These are phyloP conservation scores for Wickerhamiella kurtzmanii DNA, from an alignment of 805 yeast genomes.

Conservation along the genomic window DNA sequence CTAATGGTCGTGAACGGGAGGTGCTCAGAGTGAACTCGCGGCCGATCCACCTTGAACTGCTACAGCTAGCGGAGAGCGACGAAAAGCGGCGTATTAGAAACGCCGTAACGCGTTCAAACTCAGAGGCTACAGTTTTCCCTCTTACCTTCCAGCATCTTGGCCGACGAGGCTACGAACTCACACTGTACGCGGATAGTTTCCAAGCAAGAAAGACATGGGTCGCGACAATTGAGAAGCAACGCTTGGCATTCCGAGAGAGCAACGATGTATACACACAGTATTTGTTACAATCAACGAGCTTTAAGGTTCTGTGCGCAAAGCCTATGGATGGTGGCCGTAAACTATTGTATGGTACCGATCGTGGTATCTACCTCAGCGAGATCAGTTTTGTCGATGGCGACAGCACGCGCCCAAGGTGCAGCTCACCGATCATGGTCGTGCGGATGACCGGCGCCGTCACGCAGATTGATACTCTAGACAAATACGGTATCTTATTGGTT, in stretches of 20 bases:
- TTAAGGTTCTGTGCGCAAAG: slow-evolving; percentile 79
- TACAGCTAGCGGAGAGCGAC: slow-evolving; percentile 62
- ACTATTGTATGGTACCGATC: slow-evolving; percentile 78
- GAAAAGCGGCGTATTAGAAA: slow-evolving; percentile 31
- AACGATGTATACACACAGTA: slow-evolving; percentile 70
- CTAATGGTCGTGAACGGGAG: slow-evolving; percentile 38
- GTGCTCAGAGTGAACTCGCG: slow-evolving; percentile 82
- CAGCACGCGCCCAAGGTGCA: slow-evolving; percentile 25
- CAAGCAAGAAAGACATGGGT: slow-evolving; percentile 64
- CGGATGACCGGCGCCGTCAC: slow-evolving; percentile 56
- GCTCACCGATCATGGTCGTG: slow-evolving; percentile 55
- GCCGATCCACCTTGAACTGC: slow-evolving; percentile 68
- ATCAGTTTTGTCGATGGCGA: slow-evolving; percentile 42
- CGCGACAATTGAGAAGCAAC: slow-evolving; percentile 70
- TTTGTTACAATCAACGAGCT: slow-evolving; percentile 53
- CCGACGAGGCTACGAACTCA: slow-evolving; percentile 34
- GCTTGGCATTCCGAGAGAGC: slow-evolving; percentile 51
- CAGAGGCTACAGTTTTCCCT: slow-evolving; percentile 27
- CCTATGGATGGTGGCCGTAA: slow-evolving; percentile 93
- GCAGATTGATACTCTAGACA: slow-evolving; percentile 85
- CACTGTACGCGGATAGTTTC: slow-evolving; percentile 29
- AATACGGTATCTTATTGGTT: slow-evolving; percentile 68
- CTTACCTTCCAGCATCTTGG: slow-evolving; percentile 38
- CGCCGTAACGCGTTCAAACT: slow-evolving; percentile 14
- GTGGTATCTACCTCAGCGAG: slow-evolving; percentile 77